A percentile compares a stretch with the other conserved stretches of the same genome.
phyloP scores from a whole-genome alignment of 2,329 filamentous ascomycete species.

The Aureobasidium sp. region DNA sequence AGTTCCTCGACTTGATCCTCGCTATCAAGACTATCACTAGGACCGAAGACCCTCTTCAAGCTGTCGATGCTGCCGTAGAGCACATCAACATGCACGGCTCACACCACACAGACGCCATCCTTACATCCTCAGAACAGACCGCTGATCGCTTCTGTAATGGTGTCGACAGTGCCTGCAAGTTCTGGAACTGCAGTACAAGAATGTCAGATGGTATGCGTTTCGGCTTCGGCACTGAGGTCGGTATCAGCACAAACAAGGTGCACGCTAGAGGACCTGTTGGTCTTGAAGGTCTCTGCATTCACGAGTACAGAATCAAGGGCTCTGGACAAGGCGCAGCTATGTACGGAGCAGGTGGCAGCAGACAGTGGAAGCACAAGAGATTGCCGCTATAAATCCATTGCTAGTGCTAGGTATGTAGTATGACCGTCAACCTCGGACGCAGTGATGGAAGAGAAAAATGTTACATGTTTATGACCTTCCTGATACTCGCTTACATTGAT shows the following conservation, averaged over 20 bases:
- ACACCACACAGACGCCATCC: conserved; percentile 86
- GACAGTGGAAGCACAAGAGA: conserved; percentile 48
- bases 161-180: conserved; percentile 84
- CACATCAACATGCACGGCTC: conserved; percentile 93
- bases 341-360: conserved; percentile 54
- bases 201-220: conserved; percentile 97
- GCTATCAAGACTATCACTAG: conserved; percentile 69
- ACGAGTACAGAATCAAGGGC: conserved; percentile 88
- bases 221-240: conserved; percentile 95
- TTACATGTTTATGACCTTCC: not conserved
- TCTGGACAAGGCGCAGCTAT: conserved; percentile 71
- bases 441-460: not conserved
- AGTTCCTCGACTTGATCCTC: conserved; percentile 78
- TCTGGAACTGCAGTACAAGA: conserved; percentile 92
- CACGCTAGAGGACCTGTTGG: conserved; percentile 90
- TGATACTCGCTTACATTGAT: not conserved
- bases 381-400: conserved; percentile 26
- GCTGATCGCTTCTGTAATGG: conserved; percentile 78
- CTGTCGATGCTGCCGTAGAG: conserved; percentile 60
- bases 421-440: not conserved
- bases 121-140: conserved; percentile 58
- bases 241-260: conserved; percentile 98
- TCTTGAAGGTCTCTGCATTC: conserved; percentile 88
- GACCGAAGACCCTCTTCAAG: conserved; percentile 15
- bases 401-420: not conserved